Conservation (phyloP, 176 grass and related monocot species). For the Bolboschoenus planiculmis region DNA sequence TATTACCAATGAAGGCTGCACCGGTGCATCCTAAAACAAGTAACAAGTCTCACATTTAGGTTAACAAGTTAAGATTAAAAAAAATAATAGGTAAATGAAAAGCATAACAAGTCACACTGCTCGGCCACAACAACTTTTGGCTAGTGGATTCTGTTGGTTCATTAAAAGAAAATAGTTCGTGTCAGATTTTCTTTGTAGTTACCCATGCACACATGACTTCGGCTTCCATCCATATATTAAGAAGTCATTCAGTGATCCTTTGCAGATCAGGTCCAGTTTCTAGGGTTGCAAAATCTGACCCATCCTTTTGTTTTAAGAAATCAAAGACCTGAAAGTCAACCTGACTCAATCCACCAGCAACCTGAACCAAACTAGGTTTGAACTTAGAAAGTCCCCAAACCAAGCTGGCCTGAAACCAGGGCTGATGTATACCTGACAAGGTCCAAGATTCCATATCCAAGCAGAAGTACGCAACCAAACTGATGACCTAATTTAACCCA, state of each 20-base stretch:
- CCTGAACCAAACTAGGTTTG: neutral
- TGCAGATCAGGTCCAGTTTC: neutral
- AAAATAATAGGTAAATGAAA: neutral
- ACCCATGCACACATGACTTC: neutral
- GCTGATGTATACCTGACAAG: neutral
- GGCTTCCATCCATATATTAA: neutral
- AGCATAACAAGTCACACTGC: neutral
- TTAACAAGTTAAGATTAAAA: neutral
- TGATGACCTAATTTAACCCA: neutral
- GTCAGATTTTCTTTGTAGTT: neutral
- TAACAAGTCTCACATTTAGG: neutral
- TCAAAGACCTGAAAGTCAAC: neutral
- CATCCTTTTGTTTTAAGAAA: neutral
- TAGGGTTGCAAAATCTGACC: neutral
- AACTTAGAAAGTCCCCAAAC: neutral
- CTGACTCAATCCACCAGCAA: neutral
- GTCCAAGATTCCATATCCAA: neutral
- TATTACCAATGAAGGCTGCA: conserved; percentile 70
- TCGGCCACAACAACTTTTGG: neutral
- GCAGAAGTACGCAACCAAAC: neutral
- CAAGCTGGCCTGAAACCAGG: neutral
- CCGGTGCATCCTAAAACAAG: conserved; percentile 39
- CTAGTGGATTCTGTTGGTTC: neutral
- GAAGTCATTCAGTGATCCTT: neutral
- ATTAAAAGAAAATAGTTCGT: neutral